phyloP scores from a whole-genome alignment of 1,284 basidiomycete genomes.

The Rhodotorula sp. region DNA sequence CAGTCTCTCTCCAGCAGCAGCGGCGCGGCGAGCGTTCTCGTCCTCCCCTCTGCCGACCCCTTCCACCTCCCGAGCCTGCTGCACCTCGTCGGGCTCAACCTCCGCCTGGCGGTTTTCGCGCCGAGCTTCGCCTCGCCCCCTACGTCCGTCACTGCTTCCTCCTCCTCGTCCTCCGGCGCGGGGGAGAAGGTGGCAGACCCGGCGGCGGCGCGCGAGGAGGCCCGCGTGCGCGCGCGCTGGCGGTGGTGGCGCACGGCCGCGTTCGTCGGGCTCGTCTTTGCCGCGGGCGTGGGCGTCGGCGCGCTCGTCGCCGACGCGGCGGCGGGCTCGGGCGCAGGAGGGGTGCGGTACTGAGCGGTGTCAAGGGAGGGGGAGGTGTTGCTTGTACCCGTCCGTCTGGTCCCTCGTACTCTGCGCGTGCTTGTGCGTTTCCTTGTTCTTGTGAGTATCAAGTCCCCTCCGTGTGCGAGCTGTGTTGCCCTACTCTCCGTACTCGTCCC shows the following conservation, averaged over 20 bases:
- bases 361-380: neutral
- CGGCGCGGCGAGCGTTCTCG: conserved; percentile 1
- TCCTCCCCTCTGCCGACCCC: conserved; percentile 17
- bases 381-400: neutral
- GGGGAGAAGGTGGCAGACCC: neutral
- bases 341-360: neutral
- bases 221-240: neutral
- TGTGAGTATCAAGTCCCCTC: too few relatives aligned
- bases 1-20: neutral
- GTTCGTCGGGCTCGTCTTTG: conserved; percentile 24
- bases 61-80: conserved; percentile 39
- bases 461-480: neutral
- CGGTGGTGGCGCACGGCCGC: conserved; percentile 10
- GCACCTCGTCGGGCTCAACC: conserved; percentile 40
- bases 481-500: neutral
- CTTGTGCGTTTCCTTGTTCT: neutral
- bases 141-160: neutral
- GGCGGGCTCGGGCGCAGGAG: neutral
- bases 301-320: neutral
- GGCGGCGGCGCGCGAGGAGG: neutral
- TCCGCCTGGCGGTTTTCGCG: conserved; percentile 31
- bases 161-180: neutral
- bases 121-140: neutral
- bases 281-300: conserved; percentile 24
- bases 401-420: neutral